Percentiles rank a stretch among this genome's conserved stretches.
Conservation (phyloP, 2,329 filamentous ascomycete species). For the Aureobasidium sp. region DNA sequence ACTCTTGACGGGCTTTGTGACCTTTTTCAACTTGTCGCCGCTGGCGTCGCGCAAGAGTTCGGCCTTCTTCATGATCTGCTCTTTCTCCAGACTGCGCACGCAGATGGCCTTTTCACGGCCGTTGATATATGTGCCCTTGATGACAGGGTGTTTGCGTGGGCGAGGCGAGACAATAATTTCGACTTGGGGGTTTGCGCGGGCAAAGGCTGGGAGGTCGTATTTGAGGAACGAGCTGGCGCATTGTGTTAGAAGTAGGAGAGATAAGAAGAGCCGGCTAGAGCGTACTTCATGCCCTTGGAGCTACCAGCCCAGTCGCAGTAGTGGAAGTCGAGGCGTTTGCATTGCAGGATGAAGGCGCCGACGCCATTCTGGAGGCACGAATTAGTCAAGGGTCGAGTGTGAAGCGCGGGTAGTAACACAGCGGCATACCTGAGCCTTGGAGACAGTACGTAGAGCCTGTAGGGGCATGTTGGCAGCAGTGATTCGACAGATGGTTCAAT, state of each 20-base stretch:
- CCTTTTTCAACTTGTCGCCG: constrained; percentile 61
- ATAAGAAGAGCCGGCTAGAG: constrained; percentile 14
- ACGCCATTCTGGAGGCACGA: constrained; percentile 68
- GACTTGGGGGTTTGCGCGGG: constrained; percentile 72
- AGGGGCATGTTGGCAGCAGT: constrained; percentile 36
- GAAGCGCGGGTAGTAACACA: not conserved
- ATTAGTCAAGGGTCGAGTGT: constrained; percentile 8
- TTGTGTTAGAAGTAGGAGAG: not conserved
- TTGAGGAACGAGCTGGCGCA: constrained; percentile 67
- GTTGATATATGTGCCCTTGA: constrained; percentile 89
- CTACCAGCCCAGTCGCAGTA: constrained; percentile 96
- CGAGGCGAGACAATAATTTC: constrained; percentile 88
- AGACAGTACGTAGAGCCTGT: constrained; percentile 44
- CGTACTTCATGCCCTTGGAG: constrained; percentile 89
- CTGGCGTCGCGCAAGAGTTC: constrained; percentile 64
- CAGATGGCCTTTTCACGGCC: constrained; percentile 78
- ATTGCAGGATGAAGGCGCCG: constrained; percentile 93
- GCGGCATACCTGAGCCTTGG: constrained; percentile 46
- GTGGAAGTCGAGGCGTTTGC: constrained; percentile 86
- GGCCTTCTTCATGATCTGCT: constrained; percentile 74
- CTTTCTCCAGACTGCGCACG: constrained; percentile 74
- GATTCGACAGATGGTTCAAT: not conserved
- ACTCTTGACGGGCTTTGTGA: constrained; percentile 52
- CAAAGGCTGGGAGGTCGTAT: constrained; percentile 67
- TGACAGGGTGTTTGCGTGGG: constrained; percentile 79